A percentile compares a stretch with the other conserved stretches of the same genome.
phyloP scores from a whole-genome alignment of 163 green algal genomes.

The Scenedesmus sp. region DNA sequence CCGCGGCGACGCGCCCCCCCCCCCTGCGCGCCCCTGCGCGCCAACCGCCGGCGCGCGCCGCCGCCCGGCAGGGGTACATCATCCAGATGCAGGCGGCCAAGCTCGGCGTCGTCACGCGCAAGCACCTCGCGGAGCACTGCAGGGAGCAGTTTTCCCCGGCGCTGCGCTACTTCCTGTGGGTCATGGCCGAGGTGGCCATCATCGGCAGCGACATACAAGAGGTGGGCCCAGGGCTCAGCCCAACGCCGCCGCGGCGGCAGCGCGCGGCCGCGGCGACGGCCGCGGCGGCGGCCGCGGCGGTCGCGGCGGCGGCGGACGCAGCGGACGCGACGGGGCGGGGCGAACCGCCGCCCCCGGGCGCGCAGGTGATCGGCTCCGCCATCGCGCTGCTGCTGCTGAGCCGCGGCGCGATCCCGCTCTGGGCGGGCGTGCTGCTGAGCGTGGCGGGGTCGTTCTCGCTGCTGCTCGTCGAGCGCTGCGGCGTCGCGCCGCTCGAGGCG shows the following conservation, averaged over 20 bases:
- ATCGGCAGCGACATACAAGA: slow-evolving; percentile 87
- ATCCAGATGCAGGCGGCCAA: slow-evolving; percentile 86
- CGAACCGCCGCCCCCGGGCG: neutral
- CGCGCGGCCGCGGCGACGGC: neutral
- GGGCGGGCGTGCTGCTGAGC: slow-evolving; percentile 78
- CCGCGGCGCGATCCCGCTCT: slow-evolving; percentile 75
- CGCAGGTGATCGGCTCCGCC: slow-evolving; percentile 67
- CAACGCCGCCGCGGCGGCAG: too few species aligned
- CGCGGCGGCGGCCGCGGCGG: neutral
- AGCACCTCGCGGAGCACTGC: slow-evolving; percentile 87
- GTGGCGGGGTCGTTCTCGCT: slow-evolving; percentile 74
- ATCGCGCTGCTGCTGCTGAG: slow-evolving; percentile 77
- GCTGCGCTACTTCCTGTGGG: slow-evolving; percentile 74
- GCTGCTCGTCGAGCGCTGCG: slow-evolving; percentile 79
- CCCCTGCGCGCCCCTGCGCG: too few species aligned
- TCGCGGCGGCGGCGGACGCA: neutral
- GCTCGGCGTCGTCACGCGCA: slow-evolving; percentile 84
- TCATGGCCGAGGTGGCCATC: slow-evolving; percentile 93
- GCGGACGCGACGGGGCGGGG: neutral
- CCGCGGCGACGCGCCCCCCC: too few species aligned
- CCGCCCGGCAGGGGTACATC: slow-evolving; percentile 64
- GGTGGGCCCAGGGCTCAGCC: too few species aligned
- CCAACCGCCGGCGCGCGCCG: too few species aligned
- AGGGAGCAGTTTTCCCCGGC: slow-evolving; percentile 66
- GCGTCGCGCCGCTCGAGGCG: slow-evolving; percentile 66